Percentiles rank a stretch among this genome's conserved stretches.
Evolutionary conservation across 2,329 filamentous ascomycete species (phyloP).

Genomic region (Colletotrichum paranaense): DNA sequence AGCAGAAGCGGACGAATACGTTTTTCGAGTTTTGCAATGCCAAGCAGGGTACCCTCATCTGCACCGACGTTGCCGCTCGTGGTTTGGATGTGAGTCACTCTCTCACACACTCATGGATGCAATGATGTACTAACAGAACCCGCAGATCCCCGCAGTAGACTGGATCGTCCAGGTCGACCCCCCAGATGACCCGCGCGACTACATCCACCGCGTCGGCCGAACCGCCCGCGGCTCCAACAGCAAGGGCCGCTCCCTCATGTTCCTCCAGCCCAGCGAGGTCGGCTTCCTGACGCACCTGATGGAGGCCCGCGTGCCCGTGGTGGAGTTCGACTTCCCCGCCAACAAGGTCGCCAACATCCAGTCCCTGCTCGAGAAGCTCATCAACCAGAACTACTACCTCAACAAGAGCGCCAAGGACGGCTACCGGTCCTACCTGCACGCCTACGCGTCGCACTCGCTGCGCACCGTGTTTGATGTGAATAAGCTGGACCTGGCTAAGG

Average conservation of each 20-base stretch:
- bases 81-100: constrained; percentile 80
- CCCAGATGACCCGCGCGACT: constrained; percentile 88
- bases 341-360: constrained; percentile 94
- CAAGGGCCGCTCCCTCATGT: constrained; percentile 91
- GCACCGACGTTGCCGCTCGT: constrained; percentile 95
- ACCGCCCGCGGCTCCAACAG: constrained; percentile 87
- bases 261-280: constrained; percentile 91
- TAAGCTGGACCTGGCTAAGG: constrained; percentile 84
- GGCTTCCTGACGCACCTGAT: constrained; percentile 94
- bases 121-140: not conserved
- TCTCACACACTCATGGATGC: not conserved
- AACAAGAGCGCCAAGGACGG: constrained; percentile 86
- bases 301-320: constrained; percentile 89
- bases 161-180: constrained; percentile 98
- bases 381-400: constrained; percentile 95
- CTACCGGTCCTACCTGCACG: constrained; percentile 92
- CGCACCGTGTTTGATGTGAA: constrained; percentile 79
- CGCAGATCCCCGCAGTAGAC: constrained; percentile 71
- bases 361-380: constrained; percentile 92
- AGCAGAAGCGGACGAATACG: constrained; percentile 98
- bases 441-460: constrained; percentile 82
- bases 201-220: constrained; percentile 96
- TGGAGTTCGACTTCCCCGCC: constrained; percentile 94
- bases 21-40: constrained; percentile 93
- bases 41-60: constrained; percentile 87